Evolutionary conservation across 208 protist species (phyloP).

Genomic region (Tritrichomonas musculus): DNA sequence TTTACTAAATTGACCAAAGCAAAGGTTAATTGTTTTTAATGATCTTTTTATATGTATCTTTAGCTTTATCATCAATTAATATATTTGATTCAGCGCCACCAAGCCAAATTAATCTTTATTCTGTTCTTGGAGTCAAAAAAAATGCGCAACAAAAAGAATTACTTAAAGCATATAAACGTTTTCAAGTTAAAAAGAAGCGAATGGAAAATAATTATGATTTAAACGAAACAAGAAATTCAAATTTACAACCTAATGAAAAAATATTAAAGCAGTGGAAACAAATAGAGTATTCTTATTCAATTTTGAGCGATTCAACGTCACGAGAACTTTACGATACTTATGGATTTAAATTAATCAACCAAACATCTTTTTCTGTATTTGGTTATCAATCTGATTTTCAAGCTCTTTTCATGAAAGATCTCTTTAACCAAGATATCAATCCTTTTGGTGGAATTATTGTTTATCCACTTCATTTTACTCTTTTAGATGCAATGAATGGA

Average conservation of each 20-base stretch:
- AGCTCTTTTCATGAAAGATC: not conserved
- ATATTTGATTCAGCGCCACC: too few species aligned
- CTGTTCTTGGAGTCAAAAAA: not conserved
- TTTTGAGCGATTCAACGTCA: not conserved
- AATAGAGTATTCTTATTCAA: not conserved
- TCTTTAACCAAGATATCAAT: not conserved
- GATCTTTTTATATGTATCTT: too few species aligned
- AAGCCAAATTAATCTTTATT: not conserved
- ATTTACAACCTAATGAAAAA: not conserved
- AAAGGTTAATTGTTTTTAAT: too few species aligned
- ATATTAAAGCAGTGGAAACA: not conserved
- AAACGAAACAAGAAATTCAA: too few species aligned
- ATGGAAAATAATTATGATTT: too few species aligned
- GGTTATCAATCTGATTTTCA: not conserved
- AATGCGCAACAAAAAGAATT: not conserved
- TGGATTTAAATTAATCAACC: not conserved
- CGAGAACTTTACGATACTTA: not conserved
- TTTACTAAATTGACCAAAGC: too few species aligned
- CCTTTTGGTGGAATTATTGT: not conserved
- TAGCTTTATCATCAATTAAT: too few species aligned
- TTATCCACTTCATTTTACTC: not conserved
- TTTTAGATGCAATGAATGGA: conserved; percentile 9
- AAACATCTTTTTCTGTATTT: not conserved
- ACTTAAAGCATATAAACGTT: not conserved
- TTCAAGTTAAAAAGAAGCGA: not conserved